Percentiles rank a stretch among this genome's conserved stretches.
These are phyloP conservation scores for Sordaria brevicollis DNA, from an alignment of 495 filamentous ascomycete genomes.

Conservation along the genomic window DNA sequence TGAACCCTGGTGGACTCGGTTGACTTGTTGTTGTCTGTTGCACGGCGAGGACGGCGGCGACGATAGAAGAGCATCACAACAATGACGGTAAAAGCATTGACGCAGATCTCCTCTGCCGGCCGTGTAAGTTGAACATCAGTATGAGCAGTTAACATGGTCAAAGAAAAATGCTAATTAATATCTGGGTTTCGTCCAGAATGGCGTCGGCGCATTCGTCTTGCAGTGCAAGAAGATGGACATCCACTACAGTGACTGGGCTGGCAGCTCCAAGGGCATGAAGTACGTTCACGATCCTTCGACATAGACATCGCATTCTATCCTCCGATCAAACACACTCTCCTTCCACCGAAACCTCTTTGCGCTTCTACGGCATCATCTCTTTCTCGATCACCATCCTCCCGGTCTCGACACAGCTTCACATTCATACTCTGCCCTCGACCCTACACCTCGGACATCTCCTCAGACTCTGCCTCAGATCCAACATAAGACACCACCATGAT, in stretches of 20 bases:
- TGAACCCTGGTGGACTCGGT: conserved; percentile 4
- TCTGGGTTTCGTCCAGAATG: conserved; percentile 53
- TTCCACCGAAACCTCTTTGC: neutral
- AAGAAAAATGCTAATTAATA: neutral
- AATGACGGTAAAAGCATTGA: conserved; percentile 59
- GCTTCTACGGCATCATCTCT: no score
- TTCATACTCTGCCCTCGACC: no score
- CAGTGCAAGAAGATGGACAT: conserved; percentile 94
- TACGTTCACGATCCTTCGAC: conserved; percentile 30
- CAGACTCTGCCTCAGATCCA: no score
- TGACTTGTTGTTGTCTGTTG: no score
- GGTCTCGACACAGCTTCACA: no score
- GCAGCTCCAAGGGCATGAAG: conserved; percentile 92
- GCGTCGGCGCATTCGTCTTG: conserved; percentile 90
- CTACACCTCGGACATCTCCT: no score
- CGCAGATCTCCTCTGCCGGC: conserved; percentile 49
- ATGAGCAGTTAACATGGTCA: neutral
- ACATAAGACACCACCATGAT: no score
- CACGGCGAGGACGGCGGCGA: conserved; percentile 15
- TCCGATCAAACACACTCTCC: neutral
- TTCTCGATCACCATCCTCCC: no score
- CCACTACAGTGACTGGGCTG: conserved; percentile 92
- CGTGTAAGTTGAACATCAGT: conserved; percentile 35
- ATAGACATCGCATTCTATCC: neutral
- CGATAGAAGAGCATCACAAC: conserved; percentile 1